Conservation (phyloP, 805 yeast genomes). For the Candida bentonensis region DNA sequence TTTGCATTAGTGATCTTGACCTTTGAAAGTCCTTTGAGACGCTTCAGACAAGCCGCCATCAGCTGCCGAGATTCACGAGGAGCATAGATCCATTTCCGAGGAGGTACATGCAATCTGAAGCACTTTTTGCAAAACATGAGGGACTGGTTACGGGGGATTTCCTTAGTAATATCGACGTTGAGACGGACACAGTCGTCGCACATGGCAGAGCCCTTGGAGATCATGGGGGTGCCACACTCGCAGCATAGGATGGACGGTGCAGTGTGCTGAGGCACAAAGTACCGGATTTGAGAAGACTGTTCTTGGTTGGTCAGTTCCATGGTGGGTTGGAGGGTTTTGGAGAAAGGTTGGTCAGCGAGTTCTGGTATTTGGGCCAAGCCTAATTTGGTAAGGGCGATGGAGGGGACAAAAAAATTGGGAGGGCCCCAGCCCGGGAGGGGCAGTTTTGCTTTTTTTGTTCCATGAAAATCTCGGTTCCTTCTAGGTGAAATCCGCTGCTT, state of each 20-base stretch:
- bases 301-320: not conserved
- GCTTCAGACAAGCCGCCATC: slow-evolving; percentile 71
- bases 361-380: too few relatives aligned
- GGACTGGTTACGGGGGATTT: slow-evolving; percentile 70
- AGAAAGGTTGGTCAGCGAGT: too few relatives aligned
- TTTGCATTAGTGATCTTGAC: slow-evolving; percentile 86
- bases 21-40: slow-evolving; percentile 66
- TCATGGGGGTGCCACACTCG: slow-evolving; percentile 94
- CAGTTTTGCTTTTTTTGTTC: too few relatives aligned
- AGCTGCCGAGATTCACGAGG: slow-evolving; percentile 82
- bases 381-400: too few relatives aligned
- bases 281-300: not conserved
- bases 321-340: not conserved
- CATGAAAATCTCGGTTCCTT: too few relatives aligned
- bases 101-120: slow-evolving; percentile 86
- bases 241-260: slow-evolving; percentile 83
- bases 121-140: slow-evolving; percentile 92
- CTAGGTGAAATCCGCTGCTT: too few relatives aligned
- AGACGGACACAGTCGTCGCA: slow-evolving; percentile 90
- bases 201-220: slow-evolving; percentile 86
- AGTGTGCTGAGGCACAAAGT: slow-evolving; percentile 22
- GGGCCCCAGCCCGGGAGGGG: too few relatives aligned
- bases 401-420: too few relatives aligned
- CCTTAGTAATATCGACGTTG: slow-evolving; percentile 82
- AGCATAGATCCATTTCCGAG: slow-evolving; percentile 80